Evolutionary conservation across 305 asterid genomes (phyloP).

Genomic region (Andrographis paniculata): DNA sequence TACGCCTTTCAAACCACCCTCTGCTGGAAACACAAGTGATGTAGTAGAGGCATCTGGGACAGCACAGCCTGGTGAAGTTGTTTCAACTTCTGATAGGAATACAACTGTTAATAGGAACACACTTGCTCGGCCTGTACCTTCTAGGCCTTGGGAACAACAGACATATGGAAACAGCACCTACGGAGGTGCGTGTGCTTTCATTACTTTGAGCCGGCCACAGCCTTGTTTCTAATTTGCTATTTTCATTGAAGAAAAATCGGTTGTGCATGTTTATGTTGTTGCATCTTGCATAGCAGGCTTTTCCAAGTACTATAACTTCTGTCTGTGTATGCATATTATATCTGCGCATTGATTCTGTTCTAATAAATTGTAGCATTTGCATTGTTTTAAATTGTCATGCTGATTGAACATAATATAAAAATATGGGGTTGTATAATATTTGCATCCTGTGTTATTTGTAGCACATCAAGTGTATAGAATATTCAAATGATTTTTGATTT

Average conservation of each 20-base stretch:
- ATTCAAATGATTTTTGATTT: constrained; percentile 18
- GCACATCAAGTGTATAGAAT: constrained; percentile 14
- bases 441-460: constrained; percentile 7
- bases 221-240: constrained; percentile 9
- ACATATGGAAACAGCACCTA: constrained; percentile 46
- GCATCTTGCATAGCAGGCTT: not conserved
- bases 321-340: too few species aligned
- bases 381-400: too few species aligned
- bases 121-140: constrained; percentile 74
- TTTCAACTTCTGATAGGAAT: constrained; percentile 46
- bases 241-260: not conserved
- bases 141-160: constrained; percentile 95
- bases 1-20: constrained; percentile 72
- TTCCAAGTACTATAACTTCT: constrained; percentile 10
- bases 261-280: not conserved
- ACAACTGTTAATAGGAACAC: constrained; percentile 39
- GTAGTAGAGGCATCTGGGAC: constrained; percentile 93
- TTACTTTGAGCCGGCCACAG: not conserved
- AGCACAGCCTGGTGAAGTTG: constrained; percentile 86
- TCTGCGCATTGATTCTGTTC: too few species aligned
- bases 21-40: constrained; percentile 66
- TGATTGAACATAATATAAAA: too few species aligned
- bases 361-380: too few species aligned
- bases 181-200: constrained; percentile 59
- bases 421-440: not conserved